A percentile compares a stretch with the other conserved stretches of the same genome.
phyloP scores from a whole-genome alignment of 2,329 filamentous ascomycete genomes.

The Penicillium sp. region DNA sequence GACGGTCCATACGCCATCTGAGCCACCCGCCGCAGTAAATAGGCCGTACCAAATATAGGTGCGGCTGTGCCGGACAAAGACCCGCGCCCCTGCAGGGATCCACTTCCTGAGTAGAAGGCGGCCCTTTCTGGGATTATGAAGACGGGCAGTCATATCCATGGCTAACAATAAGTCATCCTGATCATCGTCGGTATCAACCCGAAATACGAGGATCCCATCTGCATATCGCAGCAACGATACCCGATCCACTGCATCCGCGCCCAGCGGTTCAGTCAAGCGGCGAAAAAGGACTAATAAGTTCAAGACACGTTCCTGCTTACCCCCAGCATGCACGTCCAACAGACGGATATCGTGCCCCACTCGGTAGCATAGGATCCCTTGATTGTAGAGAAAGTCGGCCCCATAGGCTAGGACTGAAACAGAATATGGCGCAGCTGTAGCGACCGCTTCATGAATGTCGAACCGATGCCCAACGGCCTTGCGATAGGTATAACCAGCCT shows the following conservation, averaged over 20 bases:
- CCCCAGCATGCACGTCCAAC: slow-evolving; percentile 56
- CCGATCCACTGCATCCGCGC: slow-evolving; percentile 39
- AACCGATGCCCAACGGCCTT: slow-evolving; percentile 60
- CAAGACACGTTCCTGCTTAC: slow-evolving; percentile 56
- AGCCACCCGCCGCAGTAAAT: slow-evolving; percentile 57
- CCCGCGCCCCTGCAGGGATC: slow-evolving; percentile 52
- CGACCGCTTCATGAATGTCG: slow-evolving; percentile 61
- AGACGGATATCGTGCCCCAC: slow-evolving; percentile 56
- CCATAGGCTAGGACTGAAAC: slow-evolving; percentile 61
- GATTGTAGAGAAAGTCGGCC: slow-evolving; percentile 61
- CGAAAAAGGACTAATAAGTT: slow-evolving; percentile 49
- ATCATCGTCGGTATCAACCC: slow-evolving; percentile 49
- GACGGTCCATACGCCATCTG: slow-evolving; percentile 62
- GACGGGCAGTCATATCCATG: slow-evolving; percentile 41
- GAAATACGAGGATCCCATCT: slow-evolving; percentile 58
- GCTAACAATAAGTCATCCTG: slow-evolving; percentile 56
- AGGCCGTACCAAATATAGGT: slow-evolving; percentile 67
- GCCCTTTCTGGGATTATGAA: slow-evolving; percentile 20
- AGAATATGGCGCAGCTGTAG: slow-evolving; percentile 62
- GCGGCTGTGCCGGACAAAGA: slow-evolving; percentile 68
- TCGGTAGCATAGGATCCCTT: slow-evolving; percentile 66
- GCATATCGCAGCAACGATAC: slow-evolving; percentile 60
- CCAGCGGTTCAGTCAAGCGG: slow-evolving; percentile 30
- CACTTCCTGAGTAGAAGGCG: slow-evolving; percentile 44
- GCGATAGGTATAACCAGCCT: slow-evolving; percentile 45